phyloP scores from a whole-genome alignment of 441 rosid genomes.

The Erodium texanum region DNA sequence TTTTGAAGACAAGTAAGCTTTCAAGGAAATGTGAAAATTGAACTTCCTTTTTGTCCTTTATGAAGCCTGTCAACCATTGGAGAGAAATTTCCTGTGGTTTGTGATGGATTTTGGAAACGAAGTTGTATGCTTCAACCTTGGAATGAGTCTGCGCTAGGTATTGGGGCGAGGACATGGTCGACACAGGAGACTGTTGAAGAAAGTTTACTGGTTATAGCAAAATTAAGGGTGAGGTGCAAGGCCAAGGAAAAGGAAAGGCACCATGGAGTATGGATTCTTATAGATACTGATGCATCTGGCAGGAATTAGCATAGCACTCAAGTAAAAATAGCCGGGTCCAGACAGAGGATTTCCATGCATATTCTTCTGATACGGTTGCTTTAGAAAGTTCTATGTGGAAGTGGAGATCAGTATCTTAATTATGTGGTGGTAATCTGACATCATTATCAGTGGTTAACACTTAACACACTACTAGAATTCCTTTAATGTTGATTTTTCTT shows the following conservation, averaged over 20 bases:
- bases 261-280: not conserved
- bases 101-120: not conserved
- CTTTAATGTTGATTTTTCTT: not conserved
- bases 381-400: not conserved
- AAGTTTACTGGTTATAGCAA: not conserved
- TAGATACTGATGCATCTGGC: not conserved
- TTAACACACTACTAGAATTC: not conserved
- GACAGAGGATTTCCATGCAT: not conserved
- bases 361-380: not conserved
- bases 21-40: not conserved
- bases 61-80: not conserved
- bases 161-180: not conserved
- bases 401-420: not conserved
- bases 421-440: not conserved
- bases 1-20: not conserved
- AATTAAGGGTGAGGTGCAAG: not conserved
- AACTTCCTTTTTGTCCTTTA: not conserved
- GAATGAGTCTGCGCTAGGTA: constrained; percentile 1
- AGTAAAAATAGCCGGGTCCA: not conserved
- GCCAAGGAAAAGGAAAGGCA: not conserved
- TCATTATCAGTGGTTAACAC: not conserved
- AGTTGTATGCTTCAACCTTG: not conserved
- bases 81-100: not conserved
- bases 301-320: not conserved
- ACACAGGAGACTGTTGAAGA: not conserved